These are phyloP conservation scores for Amphichorda felina DNA, from an alignment of 2,329 filamentous ascomycete genomes.

Conservation along the genomic window DNA sequence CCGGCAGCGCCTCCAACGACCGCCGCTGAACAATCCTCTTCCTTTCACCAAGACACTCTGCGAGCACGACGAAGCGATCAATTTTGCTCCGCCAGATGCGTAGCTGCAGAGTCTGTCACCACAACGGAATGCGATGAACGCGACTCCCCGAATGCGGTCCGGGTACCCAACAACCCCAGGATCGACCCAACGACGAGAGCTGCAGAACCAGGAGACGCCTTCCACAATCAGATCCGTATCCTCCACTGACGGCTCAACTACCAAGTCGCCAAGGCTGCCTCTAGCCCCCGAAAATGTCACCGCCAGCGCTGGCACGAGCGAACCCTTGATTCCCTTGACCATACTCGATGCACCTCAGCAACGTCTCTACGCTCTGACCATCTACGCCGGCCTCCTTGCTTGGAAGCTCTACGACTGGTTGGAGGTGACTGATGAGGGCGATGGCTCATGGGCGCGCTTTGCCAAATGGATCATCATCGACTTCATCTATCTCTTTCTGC, in stretches of 20 bases:
- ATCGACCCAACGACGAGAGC: constrained; percentile 25
- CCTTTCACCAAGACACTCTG: no score
- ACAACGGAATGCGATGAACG: constrained; percentile 62
- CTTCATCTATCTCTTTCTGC: constrained; percentile 71
- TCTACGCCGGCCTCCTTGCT: constrained; percentile 64
- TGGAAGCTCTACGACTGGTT: constrained; percentile 87
- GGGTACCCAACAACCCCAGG: constrained; percentile 68
- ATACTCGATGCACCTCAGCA: constrained; percentile 86
- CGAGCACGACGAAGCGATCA: no score
- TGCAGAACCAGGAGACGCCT: constrained; percentile 18
- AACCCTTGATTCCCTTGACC: constrained; percentile 68
- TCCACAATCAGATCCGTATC: constrained; percentile 16
- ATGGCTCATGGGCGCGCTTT: constrained; percentile 81
- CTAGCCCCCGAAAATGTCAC: constrained; percentile 31
- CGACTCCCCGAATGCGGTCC: constrained; percentile 71
- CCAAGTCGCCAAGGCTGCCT: constrained; percentile 26
- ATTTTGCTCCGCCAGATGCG: not conserved
- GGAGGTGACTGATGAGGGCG: constrained; percentile 65
- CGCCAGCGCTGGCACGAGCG: constrained; percentile 13
- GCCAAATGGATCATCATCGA: constrained; percentile 90
- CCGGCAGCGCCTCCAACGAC: not conserved
- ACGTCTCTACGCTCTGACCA: constrained; percentile 71
- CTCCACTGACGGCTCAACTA: constrained; percentile 14
- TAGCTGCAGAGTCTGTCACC: constrained; percentile 1
- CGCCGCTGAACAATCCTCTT: not conserved